These are phyloP conservation scores for Rhododendron mucronatum DNA, from an alignment of 148 eudicot genomes.

Conservation along the genomic window DNA sequence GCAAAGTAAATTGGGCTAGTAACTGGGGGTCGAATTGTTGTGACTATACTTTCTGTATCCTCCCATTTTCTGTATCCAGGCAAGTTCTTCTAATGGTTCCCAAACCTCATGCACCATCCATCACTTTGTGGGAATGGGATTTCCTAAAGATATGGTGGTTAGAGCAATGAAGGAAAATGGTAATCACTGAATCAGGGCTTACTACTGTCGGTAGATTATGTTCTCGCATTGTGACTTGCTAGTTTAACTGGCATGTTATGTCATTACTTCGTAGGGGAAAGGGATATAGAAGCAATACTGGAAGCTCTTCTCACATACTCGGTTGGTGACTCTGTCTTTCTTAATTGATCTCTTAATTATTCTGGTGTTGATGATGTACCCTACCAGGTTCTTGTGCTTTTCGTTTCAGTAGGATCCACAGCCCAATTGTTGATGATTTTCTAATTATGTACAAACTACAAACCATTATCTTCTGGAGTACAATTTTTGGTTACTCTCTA, in stretches of 20 bases:
- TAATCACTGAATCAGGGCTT: background rate
- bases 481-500: background rate
- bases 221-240: conserved; percentile 2
- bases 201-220: background rate
- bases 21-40: background rate
- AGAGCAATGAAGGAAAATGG: conserved; percentile 10
- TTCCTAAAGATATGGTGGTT: background rate
- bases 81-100: conserved; percentile 7
- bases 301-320: conserved; percentile 45
- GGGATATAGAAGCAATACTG: conserved; percentile 33
- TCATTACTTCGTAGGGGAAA: conserved; percentile 25
- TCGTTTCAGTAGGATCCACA: background rate
- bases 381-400: background rate
- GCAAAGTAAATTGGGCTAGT: background rate
- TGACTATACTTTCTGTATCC: background rate
- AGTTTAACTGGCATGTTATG: background rate
- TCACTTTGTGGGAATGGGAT: conserved; percentile 14
- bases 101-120: background rate
- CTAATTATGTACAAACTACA: background rate
- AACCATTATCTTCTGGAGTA: background rate
- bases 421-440: background rate
- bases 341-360: background rate
- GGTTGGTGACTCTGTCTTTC: conserved; percentile 19
- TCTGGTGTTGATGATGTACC: background rate
- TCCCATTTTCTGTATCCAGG: conserved; percentile 1